Conservation (phyloP, 129 eudicot genomes). For the Chrysanthemum lavandulifolium region DNA sequence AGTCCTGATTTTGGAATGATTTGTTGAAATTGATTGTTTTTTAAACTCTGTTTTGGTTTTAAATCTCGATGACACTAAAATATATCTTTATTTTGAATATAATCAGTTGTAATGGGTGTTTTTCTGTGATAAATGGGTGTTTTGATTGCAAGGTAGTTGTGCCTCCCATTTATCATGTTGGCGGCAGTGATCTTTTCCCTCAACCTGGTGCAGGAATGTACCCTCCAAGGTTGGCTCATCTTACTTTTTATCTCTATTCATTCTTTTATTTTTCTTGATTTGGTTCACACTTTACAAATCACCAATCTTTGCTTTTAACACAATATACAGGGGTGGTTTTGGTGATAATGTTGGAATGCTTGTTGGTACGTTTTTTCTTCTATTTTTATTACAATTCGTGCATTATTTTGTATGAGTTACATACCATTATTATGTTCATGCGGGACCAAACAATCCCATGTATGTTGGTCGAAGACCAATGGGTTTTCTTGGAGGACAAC, state of each 20-base stretch:
- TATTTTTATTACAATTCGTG: not conserved
- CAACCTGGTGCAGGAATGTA: slow-evolving; percentile 73
- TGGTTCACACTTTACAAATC: not conserved
- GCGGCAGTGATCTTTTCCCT: slow-evolving; percentile 73
- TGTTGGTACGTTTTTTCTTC: slow-evolving; percentile 45
- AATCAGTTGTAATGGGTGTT: too few species aligned
- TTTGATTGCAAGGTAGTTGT: slow-evolving; percentile 34
- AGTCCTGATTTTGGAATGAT: too few species aligned
- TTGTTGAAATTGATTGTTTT: too few species aligned
- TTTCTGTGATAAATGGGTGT: too few species aligned
- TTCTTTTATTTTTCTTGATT: not conserved
- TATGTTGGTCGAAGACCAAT: slow-evolving; percentile 23
- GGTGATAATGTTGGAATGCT: slow-evolving; percentile 63
- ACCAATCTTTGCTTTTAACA: not conserved
- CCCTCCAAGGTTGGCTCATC: slow-evolving; percentile 49
- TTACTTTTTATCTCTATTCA: not conserved
- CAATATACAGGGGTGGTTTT: slow-evolving; percentile 49
- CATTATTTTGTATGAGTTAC: not conserved
- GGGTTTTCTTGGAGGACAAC: slow-evolving; percentile 46
- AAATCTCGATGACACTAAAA: too few species aligned
- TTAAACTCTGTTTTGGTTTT: too few species aligned
- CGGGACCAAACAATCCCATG: slow-evolving; percentile 79
- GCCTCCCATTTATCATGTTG: slow-evolving; percentile 61
- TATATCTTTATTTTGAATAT: too few species aligned
- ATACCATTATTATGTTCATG: not conserved